phyloP scores from a whole-genome alignment of 345 rosid species.

The Rhodamnia rubescens region DNA sequence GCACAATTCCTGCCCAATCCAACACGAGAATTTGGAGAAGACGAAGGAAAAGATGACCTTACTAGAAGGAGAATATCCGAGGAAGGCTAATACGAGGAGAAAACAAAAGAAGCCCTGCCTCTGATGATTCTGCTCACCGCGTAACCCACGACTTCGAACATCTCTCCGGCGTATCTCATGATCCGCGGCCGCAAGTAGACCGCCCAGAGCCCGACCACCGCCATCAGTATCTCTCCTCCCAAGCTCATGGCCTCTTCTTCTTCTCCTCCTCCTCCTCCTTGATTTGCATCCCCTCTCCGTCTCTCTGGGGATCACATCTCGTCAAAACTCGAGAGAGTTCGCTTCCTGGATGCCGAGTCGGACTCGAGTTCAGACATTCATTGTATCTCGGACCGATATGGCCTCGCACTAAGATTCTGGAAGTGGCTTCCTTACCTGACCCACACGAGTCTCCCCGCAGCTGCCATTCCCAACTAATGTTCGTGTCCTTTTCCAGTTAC shows the following conservation, averaged over 20 bases:
- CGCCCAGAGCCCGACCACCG: constrained; percentile 24
- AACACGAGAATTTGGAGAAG: neutral
- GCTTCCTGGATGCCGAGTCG: neutral
- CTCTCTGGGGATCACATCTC: neutral
- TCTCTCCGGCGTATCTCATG: constrained; percentile 19
- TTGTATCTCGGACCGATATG: neutral
- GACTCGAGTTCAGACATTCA: neutral
- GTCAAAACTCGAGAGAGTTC: neutral
- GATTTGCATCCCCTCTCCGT: neutral
- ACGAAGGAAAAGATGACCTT: neutral
- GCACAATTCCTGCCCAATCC: neutral
- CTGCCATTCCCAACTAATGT: neutral
- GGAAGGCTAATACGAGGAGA: constrained; percentile 9
- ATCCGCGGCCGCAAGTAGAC: constrained; percentile 21
- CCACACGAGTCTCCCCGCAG: neutral
- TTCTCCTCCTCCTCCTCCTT: neutral
- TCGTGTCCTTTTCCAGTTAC: neutral
- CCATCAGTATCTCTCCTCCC: constrained; percentile 20
- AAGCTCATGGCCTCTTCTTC: constrained; percentile 7
- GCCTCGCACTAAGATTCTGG: neutral
- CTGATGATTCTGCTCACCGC: neutral
- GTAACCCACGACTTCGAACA: constrained; percentile 7
- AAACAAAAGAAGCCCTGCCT: constrained; percentile 5
- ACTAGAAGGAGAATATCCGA: neutral
- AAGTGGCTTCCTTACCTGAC: neutral